Evolutionary conservation across 306 rosid species (phyloP), one percentile per base, ranked within the genome.

Genomic region (Pueraria montana): DNA sequence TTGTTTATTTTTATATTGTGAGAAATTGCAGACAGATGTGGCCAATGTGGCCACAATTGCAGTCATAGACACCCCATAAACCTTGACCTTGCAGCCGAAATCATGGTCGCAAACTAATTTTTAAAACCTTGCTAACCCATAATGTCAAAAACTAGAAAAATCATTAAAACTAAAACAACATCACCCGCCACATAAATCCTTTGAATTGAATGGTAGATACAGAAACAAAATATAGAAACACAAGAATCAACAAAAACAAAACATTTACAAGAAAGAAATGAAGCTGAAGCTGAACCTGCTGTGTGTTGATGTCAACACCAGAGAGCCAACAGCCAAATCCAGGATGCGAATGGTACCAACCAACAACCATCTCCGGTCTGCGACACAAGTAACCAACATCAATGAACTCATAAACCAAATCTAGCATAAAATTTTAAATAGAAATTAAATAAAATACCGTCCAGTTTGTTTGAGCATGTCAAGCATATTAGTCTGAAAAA

Each of bases 281-380:
- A 45, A 55, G 36, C 20, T 10, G 21, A 45, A 55, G 36, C 20
- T 34, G 59, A 89, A 94, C 99, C 98, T 95, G 99, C 80, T 95
- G 99, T 1, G 99, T 95, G 82, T 95, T 95, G 58, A 93, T 95
- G 86, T 95, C 99, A 34, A 95, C 98, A 76, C 99, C 99, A 84
- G 99, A 95, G 49, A 95, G 93, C 99, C 99, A 95, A 82, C 99
- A 95, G 74, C 99, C 99, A 76, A 95, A 95, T 70, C 97, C 98
- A 88, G 97, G 98, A 93, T 95, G 98, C 1, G 98, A 95, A 87
- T 95, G 98, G 80, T 95, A 95, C 98, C 97, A 95, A 1, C 99
- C 99, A 16, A 93, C 98, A 86, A 95, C 99, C 99, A 95, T 95
- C 93, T 95, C 98, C 0, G 98, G 98, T 78, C 99, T 93, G 91